Evolutionary conservation across 1,284 basidiomycete genomes (phyloP).

Genomic region (Mycosarcoma mackinlayi): DNA sequence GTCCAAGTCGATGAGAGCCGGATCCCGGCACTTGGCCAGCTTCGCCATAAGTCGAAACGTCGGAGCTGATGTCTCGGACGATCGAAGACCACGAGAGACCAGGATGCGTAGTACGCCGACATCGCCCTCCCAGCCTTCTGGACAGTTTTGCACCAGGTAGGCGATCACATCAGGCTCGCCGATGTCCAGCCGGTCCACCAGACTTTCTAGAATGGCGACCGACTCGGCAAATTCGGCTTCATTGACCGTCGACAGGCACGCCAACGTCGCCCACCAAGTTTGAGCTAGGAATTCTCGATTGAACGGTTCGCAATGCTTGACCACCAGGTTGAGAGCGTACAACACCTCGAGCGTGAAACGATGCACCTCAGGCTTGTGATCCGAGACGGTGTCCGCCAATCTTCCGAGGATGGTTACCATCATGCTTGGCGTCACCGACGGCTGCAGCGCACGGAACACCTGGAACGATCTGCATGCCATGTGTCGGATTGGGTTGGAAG

Average conservation of each 20-base stretch:
- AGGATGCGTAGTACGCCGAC: conserved; percentile 77
- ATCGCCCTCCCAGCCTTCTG: conserved; percentile 78
- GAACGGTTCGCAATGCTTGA: conserved; percentile 74
- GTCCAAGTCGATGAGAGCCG: conserved; percentile 78
- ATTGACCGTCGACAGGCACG: conserved; percentile 83
- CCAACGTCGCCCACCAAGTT: conserved; percentile 86
- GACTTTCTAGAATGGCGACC: conserved; percentile 76
- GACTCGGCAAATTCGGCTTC: conserved; percentile 83
- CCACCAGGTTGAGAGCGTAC: conserved; percentile 79
- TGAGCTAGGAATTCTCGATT: conserved; percentile 77
- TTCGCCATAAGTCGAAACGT: conserved; percentile 79
- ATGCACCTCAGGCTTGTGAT: conserved; percentile 78
- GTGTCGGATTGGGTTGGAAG: conserved; percentile 84
- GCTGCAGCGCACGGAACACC: conserved; percentile 85
- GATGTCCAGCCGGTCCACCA: conserved; percentile 81
- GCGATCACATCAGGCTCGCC: conserved; percentile 76
- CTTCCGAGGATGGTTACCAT: conserved; percentile 84
- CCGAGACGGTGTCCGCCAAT: conserved; percentile 84
- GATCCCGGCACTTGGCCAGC: conserved; percentile 76
- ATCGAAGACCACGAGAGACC: conserved; percentile 84
- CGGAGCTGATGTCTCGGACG: conserved; percentile 76
- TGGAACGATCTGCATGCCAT: conserved; percentile 90
- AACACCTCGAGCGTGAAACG: conserved; percentile 86
- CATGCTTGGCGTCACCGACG: conserved; percentile 78
- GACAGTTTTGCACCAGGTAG: conserved; percentile 77